A percentile compares a stretch with the other conserved stretches of the same genome.
Evolutionary conservation across 2,329 filamentous ascomycete species (phyloP).

Genomic region (Fusarium humuli): DNA sequence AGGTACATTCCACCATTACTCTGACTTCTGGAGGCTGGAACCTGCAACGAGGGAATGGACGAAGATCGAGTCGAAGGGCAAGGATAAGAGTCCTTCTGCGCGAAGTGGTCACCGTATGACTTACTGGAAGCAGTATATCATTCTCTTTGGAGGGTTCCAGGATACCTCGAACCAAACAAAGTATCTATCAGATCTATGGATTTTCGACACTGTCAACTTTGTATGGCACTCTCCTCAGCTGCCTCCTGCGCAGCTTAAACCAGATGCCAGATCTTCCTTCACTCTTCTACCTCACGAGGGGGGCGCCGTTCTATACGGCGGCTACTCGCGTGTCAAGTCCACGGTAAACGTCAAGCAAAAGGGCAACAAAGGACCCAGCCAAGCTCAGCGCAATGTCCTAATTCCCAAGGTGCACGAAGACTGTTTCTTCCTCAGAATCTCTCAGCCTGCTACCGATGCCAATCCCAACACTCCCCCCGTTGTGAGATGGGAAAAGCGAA

Average conservation of each 20-base stretch:
- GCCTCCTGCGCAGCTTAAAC: slow-evolving; percentile 83
- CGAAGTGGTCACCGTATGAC: slow-evolving; percentile 96
- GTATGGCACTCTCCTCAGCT: slow-evolving; percentile 83
- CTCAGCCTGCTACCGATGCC: slow-evolving; percentile 75
- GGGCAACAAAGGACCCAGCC: slow-evolving; percentile 66
- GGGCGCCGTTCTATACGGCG: slow-evolving; percentile 90
- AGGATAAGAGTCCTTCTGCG: slow-evolving; percentile 83
- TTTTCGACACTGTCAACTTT: slow-evolving; percentile 91
- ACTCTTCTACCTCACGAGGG: slow-evolving; percentile 90
- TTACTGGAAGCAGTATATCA: slow-evolving; percentile 95
- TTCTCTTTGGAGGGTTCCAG: slow-evolving; percentile 96
- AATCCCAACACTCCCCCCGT: slow-evolving; percentile 73
- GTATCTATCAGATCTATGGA: slow-evolving; percentile 93
- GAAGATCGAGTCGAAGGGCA: slow-evolving; percentile 82
- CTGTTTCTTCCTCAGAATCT: slow-evolving; percentile 90
- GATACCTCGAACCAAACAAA: slow-evolving; percentile 95
- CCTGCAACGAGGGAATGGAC: slow-evolving; percentile 89
- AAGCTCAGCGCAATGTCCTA: slow-evolving; percentile 76
- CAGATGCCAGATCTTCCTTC: slow-evolving; percentile 91
- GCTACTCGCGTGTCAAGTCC: slow-evolving; percentile 91
- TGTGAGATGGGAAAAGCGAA: slow-evolving; percentile 91
- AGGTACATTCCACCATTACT: slow-evolving; percentile 99
- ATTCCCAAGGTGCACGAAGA: slow-evolving; percentile 94
- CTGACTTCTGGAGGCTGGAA: slow-evolving; percentile 96
- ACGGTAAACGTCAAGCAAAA: slow-evolving; percentile 68